Percentiles rank a stretch among this genome's conserved stretches.
Evolutionary conservation across 2,329 filamentous ascomycete species (phyloP).

Genomic region (Fusarium fujikuroi): DNA sequence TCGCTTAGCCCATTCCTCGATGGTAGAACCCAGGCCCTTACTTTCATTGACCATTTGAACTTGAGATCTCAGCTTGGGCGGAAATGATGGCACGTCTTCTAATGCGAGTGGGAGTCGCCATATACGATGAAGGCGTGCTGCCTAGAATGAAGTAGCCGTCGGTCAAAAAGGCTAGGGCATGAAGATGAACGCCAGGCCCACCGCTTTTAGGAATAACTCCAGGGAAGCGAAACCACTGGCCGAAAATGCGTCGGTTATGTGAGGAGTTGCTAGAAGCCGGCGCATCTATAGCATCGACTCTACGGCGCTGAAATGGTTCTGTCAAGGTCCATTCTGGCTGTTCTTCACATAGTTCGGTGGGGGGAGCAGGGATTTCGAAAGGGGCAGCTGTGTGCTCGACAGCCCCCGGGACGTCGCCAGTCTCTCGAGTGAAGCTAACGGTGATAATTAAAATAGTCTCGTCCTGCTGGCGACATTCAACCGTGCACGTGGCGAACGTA

Average conservation of each 20-base stretch:
- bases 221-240: not conserved
- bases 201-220: not conserved
- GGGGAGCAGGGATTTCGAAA: not conserved
- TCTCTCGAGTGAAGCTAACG: not conserved
- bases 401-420: accelerated
- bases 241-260: not conserved
- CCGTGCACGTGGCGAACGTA: not conserved
- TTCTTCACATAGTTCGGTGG: not conserved
- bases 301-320: not conserved
- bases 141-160: not conserved
- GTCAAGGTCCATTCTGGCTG: not conserved
- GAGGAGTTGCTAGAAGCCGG: not conserved
- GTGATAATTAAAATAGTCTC: not conserved
- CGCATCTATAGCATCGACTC: not conserved
- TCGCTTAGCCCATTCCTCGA: not conserved
- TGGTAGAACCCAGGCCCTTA: not conserved
- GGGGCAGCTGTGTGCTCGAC: not conserved
- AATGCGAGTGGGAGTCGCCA: not conserved
- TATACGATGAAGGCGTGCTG: not conserved
- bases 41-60: not conserved
- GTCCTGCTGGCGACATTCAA: not conserved
- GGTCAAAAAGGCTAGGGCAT: not conserved
- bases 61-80: not conserved
- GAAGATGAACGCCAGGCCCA: not conserved
- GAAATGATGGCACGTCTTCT: not conserved